Base-by-base conservation (phyloP, 805 yeast species). In the Ogataea ganodermae region DNA sequence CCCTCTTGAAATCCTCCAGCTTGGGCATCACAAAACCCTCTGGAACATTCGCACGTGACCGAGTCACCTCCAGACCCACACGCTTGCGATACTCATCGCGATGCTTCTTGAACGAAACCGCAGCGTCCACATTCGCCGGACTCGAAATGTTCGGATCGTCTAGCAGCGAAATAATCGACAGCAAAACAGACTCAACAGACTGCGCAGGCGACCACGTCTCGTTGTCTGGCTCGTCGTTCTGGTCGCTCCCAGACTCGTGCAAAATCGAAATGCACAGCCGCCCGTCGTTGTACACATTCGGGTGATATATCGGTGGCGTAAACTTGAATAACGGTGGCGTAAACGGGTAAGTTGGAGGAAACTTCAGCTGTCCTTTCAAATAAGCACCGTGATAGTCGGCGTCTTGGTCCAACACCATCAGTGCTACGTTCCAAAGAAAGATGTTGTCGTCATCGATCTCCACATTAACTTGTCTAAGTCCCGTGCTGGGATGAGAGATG, bases 91-190 rank as follows among this genome's bases (percentile, higher is more conserved):
- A 92, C 44, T 81, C 84, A 23, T 84, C 90, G 23, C 86, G 83
- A 67, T 87, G 83, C 60, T 88, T 89, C 60, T 95, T 78, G 79
- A 89, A 91, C 57, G 88, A 89, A 28, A 92, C 88, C n/a, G 96
- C 89, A 7, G 99, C 99, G 65, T 92, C 98, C 38, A 94, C 91
- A 66, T 92, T 92, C 4, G 99, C 99, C 10, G 99, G 98, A 5
- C 96, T 86, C 48, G 83, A 80, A 44, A 89, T 84, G 70, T 92
- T 92, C 41, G 99, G 99, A 66, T 92, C 98, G 60, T 91, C 96
- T 58, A 92, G 76, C 45, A 92, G 74, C 5, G 97, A 89, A 26
- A 94, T 86, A 55, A 92, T 91, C 23, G 96, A 87, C 41, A 94
- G 83, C 60, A 92, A 78, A n/a, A 92, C 97, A 27, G 87, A 75